phyloP scores from a whole-genome alignment of 331 rosid species.

The Arachis monticola region DNA sequence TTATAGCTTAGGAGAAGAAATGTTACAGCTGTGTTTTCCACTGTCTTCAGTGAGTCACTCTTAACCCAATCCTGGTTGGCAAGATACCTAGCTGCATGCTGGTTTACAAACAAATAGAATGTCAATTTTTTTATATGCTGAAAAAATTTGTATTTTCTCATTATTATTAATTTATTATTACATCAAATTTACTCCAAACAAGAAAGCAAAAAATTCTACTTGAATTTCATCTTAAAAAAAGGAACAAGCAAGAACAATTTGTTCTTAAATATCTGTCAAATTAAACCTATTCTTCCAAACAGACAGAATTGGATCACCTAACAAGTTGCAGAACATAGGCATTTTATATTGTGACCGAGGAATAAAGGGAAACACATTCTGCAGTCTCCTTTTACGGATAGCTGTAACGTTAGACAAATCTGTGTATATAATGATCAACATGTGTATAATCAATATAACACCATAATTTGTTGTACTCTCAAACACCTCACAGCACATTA shows the following conservation, averaged over 20 bases:
- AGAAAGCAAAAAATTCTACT: constrained; percentile 5
- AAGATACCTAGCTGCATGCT: constrained; percentile 99
- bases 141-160: background rate
- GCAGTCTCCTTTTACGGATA: constrained; percentile 26
- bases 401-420: constrained; percentile 3
- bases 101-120: constrained; percentile 43
- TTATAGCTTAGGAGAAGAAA: constrained; percentile 30
- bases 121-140: constrained; percentile 38
- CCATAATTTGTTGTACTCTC: background rate
- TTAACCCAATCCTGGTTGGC: constrained; percentile 98
- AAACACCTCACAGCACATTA: constrained; percentile 15
- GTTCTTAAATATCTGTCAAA: constrained; percentile 22
- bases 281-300: constrained; percentile 17
- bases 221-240: too few species aligned
- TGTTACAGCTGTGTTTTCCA: constrained; percentile 98
- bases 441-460: background rate
- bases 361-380: constrained; percentile 23
- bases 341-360: background rate
- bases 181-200: constrained; percentile 3
- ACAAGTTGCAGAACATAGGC: background rate
- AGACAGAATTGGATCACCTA: constrained; percentile 12
- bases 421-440: constrained; percentile 2
- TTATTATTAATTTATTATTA: background rate
- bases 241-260: background rate
- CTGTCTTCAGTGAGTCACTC: constrained; percentile 88